Conservation (phyloP, 2,329 filamentous ascomycete genomes). For the Parascedosporium putredinis region DNA sequence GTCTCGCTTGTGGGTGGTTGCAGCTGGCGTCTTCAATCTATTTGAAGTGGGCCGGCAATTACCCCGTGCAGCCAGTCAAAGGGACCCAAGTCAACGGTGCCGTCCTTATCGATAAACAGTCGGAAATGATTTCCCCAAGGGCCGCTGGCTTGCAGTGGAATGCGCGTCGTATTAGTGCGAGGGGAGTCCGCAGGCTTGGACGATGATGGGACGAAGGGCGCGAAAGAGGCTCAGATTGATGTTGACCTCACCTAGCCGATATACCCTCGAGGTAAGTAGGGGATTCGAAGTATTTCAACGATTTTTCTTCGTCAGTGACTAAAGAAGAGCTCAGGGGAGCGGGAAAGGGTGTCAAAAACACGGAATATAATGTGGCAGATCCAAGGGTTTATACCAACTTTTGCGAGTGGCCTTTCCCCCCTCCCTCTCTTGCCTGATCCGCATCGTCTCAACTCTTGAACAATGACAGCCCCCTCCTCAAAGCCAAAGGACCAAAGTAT, state of each 20-base stretch:
- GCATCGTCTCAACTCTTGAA: slow-evolving; percentile 2
- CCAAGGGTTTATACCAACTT: slow-evolving; percentile 2
- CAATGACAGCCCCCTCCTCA: too few species aligned
- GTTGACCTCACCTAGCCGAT: too few species aligned
- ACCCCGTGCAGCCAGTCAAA: background rate
- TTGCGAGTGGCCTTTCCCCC: background rate
- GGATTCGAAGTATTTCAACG: too few species aligned
- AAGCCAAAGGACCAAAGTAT: too few species aligned
- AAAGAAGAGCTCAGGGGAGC: slow-evolving; percentile 3
- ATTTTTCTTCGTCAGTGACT: background rate
- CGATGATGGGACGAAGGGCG: too few species aligned
- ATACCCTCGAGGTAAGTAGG: too few species aligned
- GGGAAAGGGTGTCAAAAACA: slow-evolving; percentile 3
- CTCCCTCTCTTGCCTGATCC: background rate
- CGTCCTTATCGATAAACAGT: slow-evolving; percentile 5
- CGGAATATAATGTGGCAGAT: background rate
- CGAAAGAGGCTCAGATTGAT: background rate
- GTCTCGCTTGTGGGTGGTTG: background rate
- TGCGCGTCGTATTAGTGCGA: too few species aligned
- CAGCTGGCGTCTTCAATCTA: background rate
- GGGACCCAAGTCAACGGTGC: background rate
- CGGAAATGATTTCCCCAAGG: too few species aligned
- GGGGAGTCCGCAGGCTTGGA: too few species aligned
- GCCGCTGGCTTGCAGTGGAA: too few species aligned
- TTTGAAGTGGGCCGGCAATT: background rate